Conservation (phyloP, 208 protist genomes). For the Endotrypanum monterogeii region DNA sequence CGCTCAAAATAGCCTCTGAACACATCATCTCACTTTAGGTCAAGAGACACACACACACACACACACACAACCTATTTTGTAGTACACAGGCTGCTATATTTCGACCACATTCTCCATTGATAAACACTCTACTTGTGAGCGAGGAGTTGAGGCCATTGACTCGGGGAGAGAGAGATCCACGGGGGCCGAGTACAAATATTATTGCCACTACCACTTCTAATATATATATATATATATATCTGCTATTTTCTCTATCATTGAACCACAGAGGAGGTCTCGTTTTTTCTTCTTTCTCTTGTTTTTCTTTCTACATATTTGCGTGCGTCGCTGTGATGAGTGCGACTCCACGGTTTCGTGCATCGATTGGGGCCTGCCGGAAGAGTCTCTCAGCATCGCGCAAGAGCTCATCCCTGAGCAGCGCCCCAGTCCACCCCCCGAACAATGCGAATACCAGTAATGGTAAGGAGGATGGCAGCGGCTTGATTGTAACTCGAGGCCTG, state of each 20-base stretch:
- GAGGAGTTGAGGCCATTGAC: neutral
- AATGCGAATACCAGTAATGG: neutral
- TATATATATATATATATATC: neutral
- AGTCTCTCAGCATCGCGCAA: neutral
- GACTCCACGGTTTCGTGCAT: neutral
- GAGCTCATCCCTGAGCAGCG: slow-evolving; percentile 12
- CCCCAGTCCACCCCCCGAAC: slow-evolving; percentile 9
- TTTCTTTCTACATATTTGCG: too few relatives aligned
- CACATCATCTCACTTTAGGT: too few relatives aligned
- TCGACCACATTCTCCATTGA: neutral
- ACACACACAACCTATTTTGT: neutral
- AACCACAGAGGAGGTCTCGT: too few relatives aligned
- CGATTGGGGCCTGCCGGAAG: slow-evolving; percentile 11
- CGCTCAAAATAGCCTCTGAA: too few relatives aligned
- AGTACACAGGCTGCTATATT: neutral
- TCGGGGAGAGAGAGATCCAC: neutral
- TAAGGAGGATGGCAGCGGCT: slow-evolving; percentile 19
- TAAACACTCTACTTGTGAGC: too few relatives aligned
- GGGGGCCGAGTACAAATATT: too few relatives aligned
- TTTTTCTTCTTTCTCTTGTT: too few relatives aligned
- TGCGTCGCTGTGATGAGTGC: slow-evolving; percentile 5
- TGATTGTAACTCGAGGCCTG: slow-evolving; percentile 75
- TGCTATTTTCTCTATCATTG: neutral
- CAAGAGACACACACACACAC: too few relatives aligned
- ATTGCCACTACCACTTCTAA: too few relatives aligned